Base-by-base conservation (phyloP, 176 grass and related monocot genomes). In the Cocos nucifera region DNA sequence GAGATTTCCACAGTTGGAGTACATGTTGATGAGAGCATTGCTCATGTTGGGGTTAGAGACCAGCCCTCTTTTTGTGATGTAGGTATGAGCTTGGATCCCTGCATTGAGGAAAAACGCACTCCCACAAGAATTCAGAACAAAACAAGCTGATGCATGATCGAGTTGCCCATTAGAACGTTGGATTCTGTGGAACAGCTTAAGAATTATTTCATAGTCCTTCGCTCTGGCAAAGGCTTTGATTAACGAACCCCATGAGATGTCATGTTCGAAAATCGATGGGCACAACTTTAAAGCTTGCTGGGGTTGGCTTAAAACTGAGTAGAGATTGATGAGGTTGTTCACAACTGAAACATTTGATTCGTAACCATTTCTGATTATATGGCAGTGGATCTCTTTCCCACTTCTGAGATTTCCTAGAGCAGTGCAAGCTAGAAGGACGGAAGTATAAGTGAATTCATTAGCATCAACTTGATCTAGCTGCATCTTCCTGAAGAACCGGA, bases 361-460 rank as follows among this genome's bases (percentile, higher is more conserved):
- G 39, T 81, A 84, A 53, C 77, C 77, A 70, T 74, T 89, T 78
- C 77, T 77, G 21, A 85, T 78, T 54, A 50, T 52, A 49, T 74
- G 77, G 50, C 77, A 64, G 39, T 89, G 81, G 53, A 89, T 81
- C 71, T 84, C 60, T 72, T 25, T 78, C 54, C 65, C 69, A 62
- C 73, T 57, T 25, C 15, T 18, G 21, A 71, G 56, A 78, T 77
- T 73, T 57, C 77, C 64, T 23, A 74, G 62, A 71, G 80, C 75
- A 35, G 77, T 75, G 4, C 81, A 85, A 17, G 86, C 80, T 22
- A 58, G 29, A 66, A 89, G 81, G 28, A 24, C n/a, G 49, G 73
- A 63, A 4, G 86, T 85, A 59, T 85, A 85, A 51, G 78, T 85
- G 74, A 84, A 89, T 55, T 89, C 86, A 10, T 89, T 89, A 58